These are phyloP conservation scores for Ottelia alismoides DNA, from an alignment of 106 monocot genomes.

Conservation along the genomic window DNA sequence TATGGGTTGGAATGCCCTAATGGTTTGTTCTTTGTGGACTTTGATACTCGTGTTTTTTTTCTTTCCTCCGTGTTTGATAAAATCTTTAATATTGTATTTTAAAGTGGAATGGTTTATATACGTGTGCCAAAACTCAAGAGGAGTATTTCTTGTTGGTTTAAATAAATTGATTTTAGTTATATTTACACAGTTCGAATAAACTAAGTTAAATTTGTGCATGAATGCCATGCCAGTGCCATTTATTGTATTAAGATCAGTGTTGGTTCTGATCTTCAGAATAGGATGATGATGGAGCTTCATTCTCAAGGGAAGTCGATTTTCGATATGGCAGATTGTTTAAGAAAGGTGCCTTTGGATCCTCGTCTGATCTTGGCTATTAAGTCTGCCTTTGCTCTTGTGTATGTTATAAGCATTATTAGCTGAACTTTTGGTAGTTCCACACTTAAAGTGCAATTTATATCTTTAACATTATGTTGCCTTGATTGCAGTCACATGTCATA, in stretches of 20 bases:
- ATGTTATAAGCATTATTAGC: neutral
- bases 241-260: no score
- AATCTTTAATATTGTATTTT: neutral
- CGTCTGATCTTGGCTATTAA: constrained; percentile 14
- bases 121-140: no score
- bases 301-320: constrained; percentile 16
- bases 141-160: no score
- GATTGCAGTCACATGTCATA: neutral
- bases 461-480: neutral
- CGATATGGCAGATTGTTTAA: constrained; percentile 17
- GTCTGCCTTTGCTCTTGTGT: constrained; percentile 25
- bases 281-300: constrained; percentile 28
- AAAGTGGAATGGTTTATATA: no score
- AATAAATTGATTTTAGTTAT: no score
- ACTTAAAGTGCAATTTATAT: neutral
- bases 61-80: neutral
- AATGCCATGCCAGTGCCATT: no score
- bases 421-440: neutral
- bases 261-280: constrained; percentile 12
- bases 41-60: no score
- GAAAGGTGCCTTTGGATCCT: constrained; percentile 15
- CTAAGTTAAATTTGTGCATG: no score
- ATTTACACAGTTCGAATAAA: no score
- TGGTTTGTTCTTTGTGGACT: constrained; percentile 32
- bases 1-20: constrained; percentile 65